These are phyloP conservation scores for Potentilla sterilis DNA, from an alignment of 306 rosid genomes.

Conservation along the genomic window DNA sequence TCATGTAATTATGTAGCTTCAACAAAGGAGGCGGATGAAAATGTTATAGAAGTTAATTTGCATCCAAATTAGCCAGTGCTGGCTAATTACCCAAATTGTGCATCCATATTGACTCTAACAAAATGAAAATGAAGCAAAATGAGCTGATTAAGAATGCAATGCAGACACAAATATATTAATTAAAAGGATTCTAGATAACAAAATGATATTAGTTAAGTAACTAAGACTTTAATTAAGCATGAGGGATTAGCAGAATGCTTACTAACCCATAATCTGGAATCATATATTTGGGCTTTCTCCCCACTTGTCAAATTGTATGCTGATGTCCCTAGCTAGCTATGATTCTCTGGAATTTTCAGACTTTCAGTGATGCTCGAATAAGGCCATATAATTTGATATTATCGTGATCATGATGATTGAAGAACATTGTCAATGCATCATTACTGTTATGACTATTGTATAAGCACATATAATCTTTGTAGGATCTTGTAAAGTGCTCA, in stretches of 20 bases:
- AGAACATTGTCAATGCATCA: not conserved
- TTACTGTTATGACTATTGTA: not conserved
- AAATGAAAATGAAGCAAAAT: not conserved
- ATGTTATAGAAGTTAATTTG: not conserved
- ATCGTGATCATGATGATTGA: not conserved
- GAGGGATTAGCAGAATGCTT: not conserved
- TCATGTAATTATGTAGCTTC: not conserved
- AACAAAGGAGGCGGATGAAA: not conserved
- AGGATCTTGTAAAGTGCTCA: not conserved
- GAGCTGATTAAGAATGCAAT: not conserved
- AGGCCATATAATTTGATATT: not conserved
- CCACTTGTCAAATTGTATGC: not conserved
- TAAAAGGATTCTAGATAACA: not conserved
- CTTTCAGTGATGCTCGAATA: not conserved
- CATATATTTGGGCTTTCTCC: not conserved
- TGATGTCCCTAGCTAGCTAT: not conserved
- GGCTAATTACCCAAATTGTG: not conserved
- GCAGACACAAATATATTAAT: not conserved
- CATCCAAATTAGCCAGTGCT: not conserved
- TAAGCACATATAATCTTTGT: not conserved
- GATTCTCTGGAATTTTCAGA: not conserved
- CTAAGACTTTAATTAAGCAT: not conserved
- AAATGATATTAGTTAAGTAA: not conserved
- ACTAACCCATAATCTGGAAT: not conserved
- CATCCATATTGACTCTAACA: not conserved